phyloP scores from a whole-genome alignment of 2,329 filamentous ascomycete genomes.

The Trichophyton benhamiae region DNA sequence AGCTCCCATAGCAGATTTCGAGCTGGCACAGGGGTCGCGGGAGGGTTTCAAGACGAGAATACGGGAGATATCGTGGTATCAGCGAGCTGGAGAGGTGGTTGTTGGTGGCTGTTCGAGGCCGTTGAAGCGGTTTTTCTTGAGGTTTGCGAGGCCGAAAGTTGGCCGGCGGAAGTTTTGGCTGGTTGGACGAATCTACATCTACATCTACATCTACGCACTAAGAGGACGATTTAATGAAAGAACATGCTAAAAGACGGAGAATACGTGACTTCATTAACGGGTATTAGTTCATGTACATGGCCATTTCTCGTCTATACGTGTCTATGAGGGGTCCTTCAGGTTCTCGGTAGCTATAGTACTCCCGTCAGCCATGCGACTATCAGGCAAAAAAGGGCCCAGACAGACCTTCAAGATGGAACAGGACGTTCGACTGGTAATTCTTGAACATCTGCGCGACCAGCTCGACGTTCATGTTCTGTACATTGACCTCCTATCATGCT shows the following conservation, averaged over 20 bases:
- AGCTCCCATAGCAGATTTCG: background rate
- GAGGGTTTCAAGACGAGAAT: background rate
- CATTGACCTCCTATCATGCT: constrained; percentile 69
- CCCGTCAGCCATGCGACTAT: background rate
- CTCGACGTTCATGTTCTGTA: constrained; percentile 98
- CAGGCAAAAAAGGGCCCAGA: background rate
- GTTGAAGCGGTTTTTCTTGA: background rate
- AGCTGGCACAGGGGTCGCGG: background rate
- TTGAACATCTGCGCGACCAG: constrained; percentile 99
- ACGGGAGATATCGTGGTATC: background rate
- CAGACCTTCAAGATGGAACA: constrained; percentile 91
- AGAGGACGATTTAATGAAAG: background rate
- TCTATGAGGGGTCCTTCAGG: constrained; percentile 8
- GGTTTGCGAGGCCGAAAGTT: background rate
- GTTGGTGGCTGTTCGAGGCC: background rate
- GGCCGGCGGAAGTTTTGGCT: background rate
- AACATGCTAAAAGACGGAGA: background rate
- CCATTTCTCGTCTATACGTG: background rate
- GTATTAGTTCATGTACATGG: background rate
- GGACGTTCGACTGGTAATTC: constrained; percentile 95
- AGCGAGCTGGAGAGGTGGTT: background rate
- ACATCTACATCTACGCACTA: no score
- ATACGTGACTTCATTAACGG: background rate
- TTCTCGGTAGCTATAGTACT: constrained; percentile 8
- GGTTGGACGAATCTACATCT: background rate